A percentile compares a stretch with the other conserved stretches of the same genome.
Conservation (phyloP, 495 filamentous ascomycete genomes). For the Cetradonia linearis region DNA sequence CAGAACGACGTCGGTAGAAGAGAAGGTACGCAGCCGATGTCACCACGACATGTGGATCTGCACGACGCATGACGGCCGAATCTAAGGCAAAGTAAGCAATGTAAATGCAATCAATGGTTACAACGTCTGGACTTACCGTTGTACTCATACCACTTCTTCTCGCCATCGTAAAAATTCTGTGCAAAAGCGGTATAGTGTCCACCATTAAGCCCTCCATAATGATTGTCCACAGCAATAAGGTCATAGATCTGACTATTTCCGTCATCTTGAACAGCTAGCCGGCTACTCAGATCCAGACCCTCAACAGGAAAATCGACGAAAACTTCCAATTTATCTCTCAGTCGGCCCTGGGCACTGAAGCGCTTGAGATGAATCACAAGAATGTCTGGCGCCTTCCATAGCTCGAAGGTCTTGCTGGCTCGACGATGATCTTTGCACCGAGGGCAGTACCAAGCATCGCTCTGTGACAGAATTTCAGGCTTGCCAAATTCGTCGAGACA, state of each 20-base stretch:
- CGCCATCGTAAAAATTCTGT: conserved; percentile 73
- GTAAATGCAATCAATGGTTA: not conserved
- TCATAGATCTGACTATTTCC: conserved; percentile 81
- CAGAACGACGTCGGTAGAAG: conserved; percentile 85
- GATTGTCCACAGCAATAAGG: conserved; percentile 88
- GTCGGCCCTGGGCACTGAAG: conserved; percentile 65
- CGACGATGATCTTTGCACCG: conserved; percentile 86
- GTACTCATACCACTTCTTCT: conserved; percentile 75
- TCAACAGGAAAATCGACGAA: conserved; percentile 88
- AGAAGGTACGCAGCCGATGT: conserved; percentile 76
- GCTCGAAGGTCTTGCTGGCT: conserved; percentile 89
- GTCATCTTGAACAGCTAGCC: conserved; percentile 66
- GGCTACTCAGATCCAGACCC: conserved; percentile 65
- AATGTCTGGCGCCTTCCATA: conserved; percentile 94
- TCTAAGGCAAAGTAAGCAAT: conserved; percentile 42
- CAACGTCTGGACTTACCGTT: conserved; percentile 56
- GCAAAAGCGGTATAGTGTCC: conserved; percentile 94
- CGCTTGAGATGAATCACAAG: conserved; percentile 91
- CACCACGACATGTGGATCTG: conserved; percentile 45
- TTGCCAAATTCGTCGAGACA: conserved; percentile 89
- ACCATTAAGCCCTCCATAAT: conserved; percentile 82
- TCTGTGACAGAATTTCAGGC: conserved; percentile 81
- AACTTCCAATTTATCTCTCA: conserved; percentile 79
- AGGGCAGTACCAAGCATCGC: conserved; percentile 94
- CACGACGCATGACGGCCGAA: conserved; percentile 47